Evolutionary conservation across 2,329 filamentous ascomycete species (phyloP), one percentile per base, ranked within the genome.

Genomic region (Fusarium clavum): DNA sequence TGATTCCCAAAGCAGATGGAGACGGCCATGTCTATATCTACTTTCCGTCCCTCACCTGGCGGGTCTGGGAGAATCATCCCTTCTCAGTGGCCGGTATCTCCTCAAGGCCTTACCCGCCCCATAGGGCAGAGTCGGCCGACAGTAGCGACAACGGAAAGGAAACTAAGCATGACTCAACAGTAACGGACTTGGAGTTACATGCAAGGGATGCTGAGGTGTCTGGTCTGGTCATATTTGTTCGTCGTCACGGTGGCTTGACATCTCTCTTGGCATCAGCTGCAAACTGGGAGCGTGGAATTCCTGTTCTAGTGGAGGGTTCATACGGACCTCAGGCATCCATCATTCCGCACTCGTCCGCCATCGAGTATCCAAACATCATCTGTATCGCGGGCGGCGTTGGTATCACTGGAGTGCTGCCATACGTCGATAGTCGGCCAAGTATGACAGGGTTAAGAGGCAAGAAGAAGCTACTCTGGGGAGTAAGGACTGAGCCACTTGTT

Each of bases 21-120:
- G 49, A 67, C 5, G 76, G 75, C 2, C 63, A 83, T 51, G 72
- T 74, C 41, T 78, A 76, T 44, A 59, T 71, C 10, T 75, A 76
- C 64, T 78, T 77, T 55, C 77, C 76, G 5, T 73, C 74, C 2
- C 34, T 77, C 1, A 75, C 68, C 5, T 77, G 77, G 76, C 71
- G 75, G 18, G 44, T 76, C 24, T 78, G 77, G 77, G 77, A 78
- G 44, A 77, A 73, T 43, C 77, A 79, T 32, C 77, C 77, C 1
- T 78, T 79, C 51, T 78, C 76, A 3, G 71, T 77, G 5, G 69
- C 74, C 11, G 64, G 56, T 9, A 44, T 52, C 46, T 72, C 68
- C 51, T 58, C 65, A 8, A 66, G 64, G 8, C 44, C 46, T 20
- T 16, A 6, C 20, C 8, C 4, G 1, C 8, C 3, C 4, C 27